phyloP scores from a whole-genome alignment of 108 stramenopile species.

The Cyclotella sp. region DNA sequence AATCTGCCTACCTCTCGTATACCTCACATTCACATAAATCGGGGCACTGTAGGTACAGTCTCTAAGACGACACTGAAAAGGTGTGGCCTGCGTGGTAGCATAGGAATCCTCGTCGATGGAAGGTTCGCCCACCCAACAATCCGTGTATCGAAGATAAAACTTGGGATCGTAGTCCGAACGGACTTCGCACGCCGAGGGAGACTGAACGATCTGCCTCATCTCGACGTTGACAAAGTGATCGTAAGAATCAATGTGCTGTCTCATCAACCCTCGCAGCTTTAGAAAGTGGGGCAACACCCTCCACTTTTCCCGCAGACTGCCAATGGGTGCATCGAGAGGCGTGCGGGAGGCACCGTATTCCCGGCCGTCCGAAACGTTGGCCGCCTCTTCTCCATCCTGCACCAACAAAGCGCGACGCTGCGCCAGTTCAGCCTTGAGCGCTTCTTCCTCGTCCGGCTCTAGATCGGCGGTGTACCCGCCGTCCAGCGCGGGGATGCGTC shows the following conservation, averaged over 20 bases:
- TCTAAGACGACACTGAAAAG: constrained; percentile 96
- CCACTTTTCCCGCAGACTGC: constrained; percentile 93
- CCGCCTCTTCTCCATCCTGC: constrained; percentile 8
- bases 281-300: constrained; percentile 95
- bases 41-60: constrained; percentile 99
- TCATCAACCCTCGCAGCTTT: constrained; percentile 90
- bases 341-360: constrained; percentile 83
- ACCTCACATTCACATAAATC: constrained; percentile 96
- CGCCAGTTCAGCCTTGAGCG: constrained; percentile 49
- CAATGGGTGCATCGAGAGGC: constrained; percentile 88
- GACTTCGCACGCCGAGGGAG: constrained; percentile 86
- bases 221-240: constrained; percentile 97
- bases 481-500: constrained; percentile 25
- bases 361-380: constrained; percentile 24
- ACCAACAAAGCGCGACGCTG: constrained; percentile 32
- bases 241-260: constrained; percentile 98
- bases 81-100: constrained; percentile 79
- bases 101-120: constrained; percentile 93
- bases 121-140: constrained; percentile 95
- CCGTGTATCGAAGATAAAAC: constrained; percentile 95
- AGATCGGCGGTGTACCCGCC: constrained; percentile 18
- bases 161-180: constrained; percentile 95
- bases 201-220: constrained; percentile 91
- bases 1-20: constrained; percentile 93
- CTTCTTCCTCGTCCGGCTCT: constrained; percentile 54